Evolutionary conservation across 2,329 filamentous ascomycete species (phyloP), one percentile per base, ranked within the genome.

Genomic region (Aspergillus oerlinghausenensis): DNA sequence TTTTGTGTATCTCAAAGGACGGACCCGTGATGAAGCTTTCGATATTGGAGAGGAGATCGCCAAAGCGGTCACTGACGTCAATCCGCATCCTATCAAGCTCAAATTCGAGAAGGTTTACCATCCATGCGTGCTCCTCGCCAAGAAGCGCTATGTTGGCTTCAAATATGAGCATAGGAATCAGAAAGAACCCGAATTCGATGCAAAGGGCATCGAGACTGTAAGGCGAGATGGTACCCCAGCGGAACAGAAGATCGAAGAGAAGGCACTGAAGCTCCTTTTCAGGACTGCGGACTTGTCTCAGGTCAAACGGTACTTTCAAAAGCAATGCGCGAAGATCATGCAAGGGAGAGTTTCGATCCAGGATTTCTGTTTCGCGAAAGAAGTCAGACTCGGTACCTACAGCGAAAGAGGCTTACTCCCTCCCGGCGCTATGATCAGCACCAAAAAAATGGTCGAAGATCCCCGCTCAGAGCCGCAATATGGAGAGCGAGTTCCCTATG

Each of bases 81-180:
- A 97, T 67, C 95, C 94, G 2, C 84, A 88, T 1, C 94, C 94
- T 0, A 80, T 99, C 63, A 97, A 96, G 74, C 87, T 99, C 61
- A 97, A 97, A 71, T 97, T 99, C 65, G 94, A 99, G 71, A 99
- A 99, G 66, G 93, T 99, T 1, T 99, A 99, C 73, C 89, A 96
- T 61, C 94, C 95, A 0, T 97, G 93, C 70, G 86, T 97, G 0
- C 81, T 99, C 4, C 82, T 99, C 0, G 92, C 95, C 19, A 99
- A 99, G 78, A 99, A 99, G 71, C 88, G 94, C 55, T 99, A 99
- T 66, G 95, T 97, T 3, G 95, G 95, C 5, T 97, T 96, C 80
- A 97, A 96, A 71, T 99, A 95, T 75, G 94, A 99, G 70, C 84
- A 81, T 63, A 84, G 83, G 40, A 79, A 82, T 17, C 94, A 99